Base-by-base conservation (phyloP, 768 basidiomycete species). In the Suillus alpinus region DNA sequence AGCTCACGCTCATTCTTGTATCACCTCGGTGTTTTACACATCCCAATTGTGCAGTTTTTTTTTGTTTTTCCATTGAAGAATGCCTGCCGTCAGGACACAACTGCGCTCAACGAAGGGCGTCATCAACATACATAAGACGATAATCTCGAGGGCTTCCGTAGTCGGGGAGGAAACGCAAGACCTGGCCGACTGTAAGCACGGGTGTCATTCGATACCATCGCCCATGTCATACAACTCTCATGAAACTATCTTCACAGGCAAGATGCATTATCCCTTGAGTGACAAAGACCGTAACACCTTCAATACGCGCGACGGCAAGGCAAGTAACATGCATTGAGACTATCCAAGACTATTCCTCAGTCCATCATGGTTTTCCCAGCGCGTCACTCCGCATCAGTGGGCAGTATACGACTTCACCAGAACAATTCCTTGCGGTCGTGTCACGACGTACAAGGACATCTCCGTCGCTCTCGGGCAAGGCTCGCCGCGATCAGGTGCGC, bases 401-500 rank as follows among this genome's bases (percentile, higher is more conserved):
- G 80, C 76, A 10, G 83, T 86, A 0, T 87, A 87, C 57, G 86
- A 87, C 66, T 80, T 80, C 60, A 67, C 77, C 5, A 66, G 71
- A 43, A 78, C 72, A 1, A 82, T 86, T 29, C 85, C 85, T 0
- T 63, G 53, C 0, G 85, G 85, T 1, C 80, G 76, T 44, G 81
- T 87, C 1, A 77, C 78, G 23, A 87, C 85, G 1, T 87, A 87
- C 64, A 85, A 85, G 61, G 76, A 80, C 29, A 74, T 88, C 20
- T 80, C 80, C 37, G 61, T 66, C 1, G 79, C 79, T 7, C 72
- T 85, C 3, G 83, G 85, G 1, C 58, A 64, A 32, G 86, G 86
- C 12, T 87, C 86, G 6, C 83, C 87, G 34, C 84, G 86, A 18
- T 86, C 87, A 64, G 83, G 84, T 86, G 62, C n/a, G 78, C n/a